phyloP scores from a whole-genome alignment of 2,329 filamentous ascomycete genomes.

The Zymoseptoria brevis region DNA sequence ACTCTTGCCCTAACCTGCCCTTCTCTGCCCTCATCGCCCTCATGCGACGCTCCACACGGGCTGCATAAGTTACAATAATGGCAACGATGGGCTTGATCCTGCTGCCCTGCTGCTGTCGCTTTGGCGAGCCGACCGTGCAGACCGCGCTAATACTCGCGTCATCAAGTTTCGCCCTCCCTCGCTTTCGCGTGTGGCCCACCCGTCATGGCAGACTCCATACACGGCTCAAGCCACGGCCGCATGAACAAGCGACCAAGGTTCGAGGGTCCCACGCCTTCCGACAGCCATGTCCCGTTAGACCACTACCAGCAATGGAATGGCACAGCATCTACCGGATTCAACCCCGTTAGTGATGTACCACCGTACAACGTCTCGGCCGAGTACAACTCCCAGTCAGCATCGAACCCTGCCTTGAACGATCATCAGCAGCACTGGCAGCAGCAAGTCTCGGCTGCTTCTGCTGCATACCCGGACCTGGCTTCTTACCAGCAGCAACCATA shows the following conservation, averaged over 20 bases:
- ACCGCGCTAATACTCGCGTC: not conserved
- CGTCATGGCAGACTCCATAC: not conserved
- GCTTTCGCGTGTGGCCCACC: not conserved
- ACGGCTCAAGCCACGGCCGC: not conserved
- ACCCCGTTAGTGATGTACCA: not conserved
- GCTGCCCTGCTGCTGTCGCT: not conserved
- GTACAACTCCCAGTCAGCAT: not conserved
- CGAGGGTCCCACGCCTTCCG: not conserved
- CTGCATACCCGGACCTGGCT: slow-evolving; percentile 21
- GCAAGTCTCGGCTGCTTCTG: slow-evolving; percentile 1
- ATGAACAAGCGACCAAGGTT: not conserved
- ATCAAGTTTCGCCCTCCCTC: not conserved
- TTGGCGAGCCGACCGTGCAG: not conserved
- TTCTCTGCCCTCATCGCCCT: not conserved
- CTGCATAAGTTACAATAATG: not conserved
- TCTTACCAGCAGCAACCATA: slow-evolving; percentile 24
- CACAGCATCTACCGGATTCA: not conserved
- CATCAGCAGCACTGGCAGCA: not conserved
- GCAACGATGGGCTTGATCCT: not conserved
- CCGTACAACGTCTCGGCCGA: not conserved
- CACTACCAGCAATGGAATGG: not conserved
- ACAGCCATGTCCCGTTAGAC: not conserved
- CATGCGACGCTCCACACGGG: not conserved
- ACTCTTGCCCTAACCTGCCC: not conserved
- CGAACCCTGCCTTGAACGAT: not conserved